Evolutionary conservation across 2,329 filamentous ascomycete species (phyloP), one percentile per base, ranked within the genome.

Genomic region (Parastagonospora avenae): DNA sequence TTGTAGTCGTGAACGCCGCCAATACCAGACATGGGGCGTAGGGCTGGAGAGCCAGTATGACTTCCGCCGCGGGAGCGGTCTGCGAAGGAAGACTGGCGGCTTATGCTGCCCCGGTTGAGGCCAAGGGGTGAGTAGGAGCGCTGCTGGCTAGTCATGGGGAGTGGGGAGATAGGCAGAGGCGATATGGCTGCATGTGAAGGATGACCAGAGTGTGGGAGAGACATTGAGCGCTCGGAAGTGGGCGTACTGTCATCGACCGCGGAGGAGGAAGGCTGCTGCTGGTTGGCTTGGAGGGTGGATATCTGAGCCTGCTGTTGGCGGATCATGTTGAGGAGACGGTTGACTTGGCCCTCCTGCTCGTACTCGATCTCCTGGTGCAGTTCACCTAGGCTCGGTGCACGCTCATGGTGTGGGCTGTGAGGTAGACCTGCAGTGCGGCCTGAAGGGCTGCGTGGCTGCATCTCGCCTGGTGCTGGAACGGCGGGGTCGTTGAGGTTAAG

Each of bases 341-440:
- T 92, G 57, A 92, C 89, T 74, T 91, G 88, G 19, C 85, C 87
- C 67, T 92, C 89, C 69, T 91, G 88, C 74, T 92, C 89, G 46
- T 86, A 88, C 71, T 92, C 89, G 1, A 92, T 79, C 73, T 91
- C 87, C 68, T 92, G 89, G 61, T 92, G 88, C 36, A 92, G 82
- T 72, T 91, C 88, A 14, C 89, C 89, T 55, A 92, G 73, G 67
- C 88, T 91, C 2, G 88, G 88, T 0, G 86, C 77, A 42, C 89
- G 80, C 59, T 85, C 82, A 64, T 89, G 87, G 60, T 85, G 81
- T 12, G 85, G 82, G 59, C 86, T 84, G 30, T 48, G 77, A 66
- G 51, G 80, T 64, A 63, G 57, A 9, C 60, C 63, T 35, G 59
- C 60, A 33, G 52, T 60, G 43, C 65, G 62, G 38, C 57, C 48